phyloP scores from a whole-genome alignment of 2,329 filamentous ascomycete genomes.

The Penicillium occitanis region DNA sequence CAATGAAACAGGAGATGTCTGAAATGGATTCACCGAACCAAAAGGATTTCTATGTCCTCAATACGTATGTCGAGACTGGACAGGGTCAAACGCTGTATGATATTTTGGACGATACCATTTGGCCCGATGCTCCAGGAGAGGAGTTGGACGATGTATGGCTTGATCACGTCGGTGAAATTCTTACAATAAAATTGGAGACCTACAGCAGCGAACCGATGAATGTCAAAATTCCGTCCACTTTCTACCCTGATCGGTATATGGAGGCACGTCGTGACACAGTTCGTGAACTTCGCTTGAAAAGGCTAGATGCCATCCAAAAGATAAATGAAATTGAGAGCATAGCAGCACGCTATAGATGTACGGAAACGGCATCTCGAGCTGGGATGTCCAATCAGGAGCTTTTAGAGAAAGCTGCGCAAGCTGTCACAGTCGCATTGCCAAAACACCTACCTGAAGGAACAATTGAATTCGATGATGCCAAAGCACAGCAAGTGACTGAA shows the following conservation, averaged over 20 bases:
- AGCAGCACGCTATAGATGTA: slow-evolving; percentile 33
- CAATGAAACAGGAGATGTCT: slow-evolving; percentile 39
- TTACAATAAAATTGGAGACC: slow-evolving; percentile 52
- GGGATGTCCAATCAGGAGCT: slow-evolving; percentile 32
- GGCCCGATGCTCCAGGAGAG: slow-evolving; percentile 43
- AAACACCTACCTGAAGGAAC: slow-evolving; percentile 26
- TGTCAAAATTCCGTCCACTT: slow-evolving; percentile 54
- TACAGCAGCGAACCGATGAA: slow-evolving; percentile 35
- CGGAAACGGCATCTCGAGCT: slow-evolving; percentile 24
- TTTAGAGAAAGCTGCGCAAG: slow-evolving; percentile 39
- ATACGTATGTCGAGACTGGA: slow-evolving; percentile 39
- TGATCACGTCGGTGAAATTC: slow-evolving; percentile 53
- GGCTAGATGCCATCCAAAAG: slow-evolving; percentile 36
- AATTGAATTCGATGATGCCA: slow-evolving; percentile 23
- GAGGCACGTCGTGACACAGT: slow-evolving; percentile 51
- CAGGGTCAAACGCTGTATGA: slow-evolving; percentile 53
- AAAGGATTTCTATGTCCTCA: slow-evolving; percentile 42
- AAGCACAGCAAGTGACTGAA: slow-evolving; percentile 32
- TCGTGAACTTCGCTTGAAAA: slow-evolving; percentile 46
- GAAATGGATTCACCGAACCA: slow-evolving; percentile 32
- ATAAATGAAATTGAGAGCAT: slow-evolving; percentile 35
- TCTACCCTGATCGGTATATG: slow-evolving; percentile 63
- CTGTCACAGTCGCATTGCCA: slow-evolving; percentile 30
- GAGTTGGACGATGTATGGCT: slow-evolving; percentile 49
- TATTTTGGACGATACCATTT: slow-evolving; percentile 53